Base-by-base conservation (phyloP, 2,329 filamentous ascomycete genomes). In the Colletotrichum simmondsii region DNA sequence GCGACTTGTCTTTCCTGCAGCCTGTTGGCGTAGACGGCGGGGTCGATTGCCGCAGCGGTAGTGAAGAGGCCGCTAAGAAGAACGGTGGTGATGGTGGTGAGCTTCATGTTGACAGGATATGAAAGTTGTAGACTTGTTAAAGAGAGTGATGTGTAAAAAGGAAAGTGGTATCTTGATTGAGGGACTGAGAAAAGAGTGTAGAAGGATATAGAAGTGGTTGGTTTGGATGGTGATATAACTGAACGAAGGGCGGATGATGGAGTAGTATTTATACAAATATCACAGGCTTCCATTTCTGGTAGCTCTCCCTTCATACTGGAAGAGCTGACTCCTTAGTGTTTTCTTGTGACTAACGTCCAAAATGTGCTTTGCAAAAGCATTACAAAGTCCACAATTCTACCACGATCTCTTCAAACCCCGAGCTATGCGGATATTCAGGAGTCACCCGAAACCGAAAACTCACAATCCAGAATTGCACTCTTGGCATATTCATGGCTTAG, bases 61-160 rank as follows among this genome's bases (percentile, higher is more conserved):
- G 58, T 35, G n/a, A 62, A 19, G 46, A 62, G 46, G n/a, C 30
- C 62, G 65, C 46, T 62, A 26, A 68, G 65, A 26, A 62, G 26
- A 14, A 68, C 22, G 30, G 57, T 30, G 16, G 32, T 68, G 49
- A 56, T 62, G 65, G 42, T 32, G 26, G 19, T 62, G 49, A 62
- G 46, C 58, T 68, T 68, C 65, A 68, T 62, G 6, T 62, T 46
- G 42, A 19, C 19, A 19, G 7, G 6, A 46, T 46, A 7, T 46
- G 7, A 8, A 8, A 19, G 16, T 46, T 46, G 42, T n/a, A 10
- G 42, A 46, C 5, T 46, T 46, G 42, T 3, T 19, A 19, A 46
- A 46, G 19, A 16, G 42, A 19, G 16, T 46, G 16, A 3, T 46
- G 6, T 46, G 16, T 46, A 46, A n/a, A 46, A 46, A 32, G 30